These are phyloP conservation scores for Stachybotrys chlorohalonatus DNA, from an alignment of 2,329 filamentous ascomycete genomes.

Conservation along the genomic window DNA sequence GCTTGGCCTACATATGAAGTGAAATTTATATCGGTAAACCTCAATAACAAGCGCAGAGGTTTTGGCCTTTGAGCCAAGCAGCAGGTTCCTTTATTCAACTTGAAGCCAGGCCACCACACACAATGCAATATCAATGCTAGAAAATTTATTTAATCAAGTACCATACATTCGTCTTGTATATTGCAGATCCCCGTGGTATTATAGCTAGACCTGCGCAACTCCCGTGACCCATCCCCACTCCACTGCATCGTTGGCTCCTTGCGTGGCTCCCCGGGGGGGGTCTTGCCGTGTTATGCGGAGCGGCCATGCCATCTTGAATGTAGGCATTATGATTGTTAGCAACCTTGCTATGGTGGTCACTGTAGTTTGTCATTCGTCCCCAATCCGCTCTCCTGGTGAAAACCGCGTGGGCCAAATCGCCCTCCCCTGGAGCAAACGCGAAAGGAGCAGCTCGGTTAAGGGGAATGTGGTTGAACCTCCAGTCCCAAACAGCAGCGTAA, in stretches of 20 bases:
- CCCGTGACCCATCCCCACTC: background rate
- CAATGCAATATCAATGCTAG: too few species aligned
- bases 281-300: background rate
- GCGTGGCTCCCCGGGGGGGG: too few species aligned
- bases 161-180: too few species aligned
- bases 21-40: too few species aligned
- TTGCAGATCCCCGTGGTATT: too few species aligned
- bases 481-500: slow-evolving; percentile 61
- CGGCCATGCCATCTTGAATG: background rate
- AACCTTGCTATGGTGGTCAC: background rate
- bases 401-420: slow-evolving; percentile 42
- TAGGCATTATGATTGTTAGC: background rate
- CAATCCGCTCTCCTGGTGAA: slow-evolving; percentile 53
- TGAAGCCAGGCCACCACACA: too few species aligned
- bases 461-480: slow-evolving; percentile 56
- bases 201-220: too few species aligned
- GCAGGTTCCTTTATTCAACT: too few species aligned
- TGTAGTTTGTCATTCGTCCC: slow-evolving; percentile 25
- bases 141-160: too few species aligned
- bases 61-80: too few species aligned
- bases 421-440: slow-evolving; percentile 32
- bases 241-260: background rate
- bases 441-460: slow-evolving; percentile 50
- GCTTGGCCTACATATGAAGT: too few species aligned
- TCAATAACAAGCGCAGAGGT: too few species aligned